A percentile compares a stretch with the other conserved stretches of the same genome.
Conservation (phyloP, 2,329 filamentous ascomycete species). For the Cadophora sp. region DNA sequence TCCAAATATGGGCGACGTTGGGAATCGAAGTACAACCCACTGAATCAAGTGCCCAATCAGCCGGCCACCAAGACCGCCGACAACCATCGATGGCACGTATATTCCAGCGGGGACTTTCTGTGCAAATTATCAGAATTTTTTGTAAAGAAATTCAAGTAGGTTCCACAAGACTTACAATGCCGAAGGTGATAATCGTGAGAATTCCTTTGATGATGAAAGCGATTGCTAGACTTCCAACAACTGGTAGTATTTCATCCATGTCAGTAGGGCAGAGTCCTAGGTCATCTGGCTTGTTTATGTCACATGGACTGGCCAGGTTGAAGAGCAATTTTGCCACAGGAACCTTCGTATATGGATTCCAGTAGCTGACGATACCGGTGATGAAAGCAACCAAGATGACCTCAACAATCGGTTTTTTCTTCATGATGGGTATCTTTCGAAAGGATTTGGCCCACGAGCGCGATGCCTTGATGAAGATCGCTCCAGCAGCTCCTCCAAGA, state of each 20-base stretch:
- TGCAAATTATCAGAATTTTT: conserved; percentile 21
- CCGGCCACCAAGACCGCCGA: conserved; percentile 89
- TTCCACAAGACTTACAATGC: conserved; percentile 64
- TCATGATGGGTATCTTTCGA: conserved; percentile 80
- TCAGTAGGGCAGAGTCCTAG: conserved; percentile 80
- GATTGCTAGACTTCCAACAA: conserved; percentile 73
- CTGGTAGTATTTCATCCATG: conserved; percentile 77
- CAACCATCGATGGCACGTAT: conserved; percentile 98
- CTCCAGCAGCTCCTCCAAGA: conserved; percentile 83
- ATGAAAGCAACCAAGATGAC: conserved; percentile 86
- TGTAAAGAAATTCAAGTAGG: background rate
- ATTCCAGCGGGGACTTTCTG: conserved; percentile 94
- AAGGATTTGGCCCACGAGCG: conserved; percentile 89
- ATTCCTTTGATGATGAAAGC: conserved; percentile 91
- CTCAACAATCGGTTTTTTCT: conserved; percentile 83
- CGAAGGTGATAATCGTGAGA: conserved; percentile 89
- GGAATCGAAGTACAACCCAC: conserved; percentile 77
- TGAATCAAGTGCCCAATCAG: conserved; percentile 87
- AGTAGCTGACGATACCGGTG: conserved; percentile 87
- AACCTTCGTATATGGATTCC: conserved; percentile 89
- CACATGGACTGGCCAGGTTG: conserved; percentile 88
- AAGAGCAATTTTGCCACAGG: conserved; percentile 90
- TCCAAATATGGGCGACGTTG: conserved; percentile 75
- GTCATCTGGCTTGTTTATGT: conserved; percentile 66
- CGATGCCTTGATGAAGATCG: conserved; percentile 96